Evolutionary conservation across 306 rosid species (phyloP).

Genomic region (Coriaria nepalensis): DNA sequence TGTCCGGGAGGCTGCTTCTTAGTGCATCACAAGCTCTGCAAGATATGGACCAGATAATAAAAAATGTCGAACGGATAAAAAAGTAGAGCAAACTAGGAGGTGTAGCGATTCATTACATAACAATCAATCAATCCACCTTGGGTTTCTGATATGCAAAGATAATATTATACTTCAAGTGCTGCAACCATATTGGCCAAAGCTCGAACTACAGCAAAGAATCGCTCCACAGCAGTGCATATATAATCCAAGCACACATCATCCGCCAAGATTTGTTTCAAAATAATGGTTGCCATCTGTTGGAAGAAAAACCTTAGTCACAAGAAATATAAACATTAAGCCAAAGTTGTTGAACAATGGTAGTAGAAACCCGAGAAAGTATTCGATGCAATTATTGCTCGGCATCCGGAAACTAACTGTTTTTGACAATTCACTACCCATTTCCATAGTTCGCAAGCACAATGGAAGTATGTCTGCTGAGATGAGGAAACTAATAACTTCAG

Average conservation of each 20-base stretch:
- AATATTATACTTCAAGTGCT: conserved; percentile 50
- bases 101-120: no score
- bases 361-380: no score
- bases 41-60: conserved; percentile 1
- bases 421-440: conserved; percentile 70
- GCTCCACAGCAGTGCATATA: conserved; percentile 53
- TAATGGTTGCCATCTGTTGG: conserved; percentile 60
- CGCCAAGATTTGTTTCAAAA: conserved; percentile 54
- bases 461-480: conserved; percentile 70
- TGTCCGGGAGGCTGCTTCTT: conserved; percentile 55
- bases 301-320: conserved; percentile 18
- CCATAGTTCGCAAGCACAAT: conserved; percentile 72
- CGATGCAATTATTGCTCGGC: no score
- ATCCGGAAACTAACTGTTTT: no score
- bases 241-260: conserved; percentile 69
- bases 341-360: no score
- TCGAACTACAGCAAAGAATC: conserved; percentile 52
- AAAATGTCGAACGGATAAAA: not conserved
- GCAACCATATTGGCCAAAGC: conserved; percentile 50
- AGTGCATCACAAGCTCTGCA: conserved; percentile 65
- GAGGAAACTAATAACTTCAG: conserved; percentile 62
- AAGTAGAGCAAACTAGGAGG: no score
- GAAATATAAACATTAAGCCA: conserved; percentile 9
- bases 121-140: conserved; percentile 30
- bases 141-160: conserved; percentile 54